These are phyloP conservation scores for Artemisia argyi DNA, from an alignment of 129 eudicot genomes.

Conservation along the genomic window DNA sequence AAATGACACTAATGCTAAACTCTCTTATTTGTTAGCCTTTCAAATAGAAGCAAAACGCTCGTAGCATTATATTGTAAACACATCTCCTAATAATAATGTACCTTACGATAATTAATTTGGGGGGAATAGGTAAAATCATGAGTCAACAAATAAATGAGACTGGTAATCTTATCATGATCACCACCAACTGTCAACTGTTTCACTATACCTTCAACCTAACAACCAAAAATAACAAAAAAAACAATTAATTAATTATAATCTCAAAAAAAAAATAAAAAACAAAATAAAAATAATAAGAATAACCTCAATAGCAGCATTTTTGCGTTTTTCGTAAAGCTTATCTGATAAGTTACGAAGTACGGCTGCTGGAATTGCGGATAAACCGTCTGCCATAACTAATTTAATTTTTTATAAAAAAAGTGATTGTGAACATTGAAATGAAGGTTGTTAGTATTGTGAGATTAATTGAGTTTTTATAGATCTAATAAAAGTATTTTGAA, in stretches of 20 bases:
- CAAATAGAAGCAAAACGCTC: too few species aligned
- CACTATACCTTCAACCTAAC: slow-evolving; percentile 91
- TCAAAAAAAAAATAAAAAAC: slow-evolving; percentile 11
- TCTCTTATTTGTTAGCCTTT: too few species aligned
- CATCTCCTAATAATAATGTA: not conserved
- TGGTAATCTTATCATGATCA: slow-evolving; percentile 77
- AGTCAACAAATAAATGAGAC: slow-evolving; percentile 70
- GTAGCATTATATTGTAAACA: too few species aligned
- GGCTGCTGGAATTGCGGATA: slow-evolving; percentile 66
- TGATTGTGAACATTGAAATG: slow-evolving; percentile 5
- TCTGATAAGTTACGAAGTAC: slow-evolving; percentile 87
- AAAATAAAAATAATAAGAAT: not conserved
- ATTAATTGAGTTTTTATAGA: not conserved
- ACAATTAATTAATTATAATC: slow-evolving; percentile 27
- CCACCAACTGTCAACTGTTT: slow-evolving; percentile 71
- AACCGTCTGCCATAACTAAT: slow-evolving; percentile 68
- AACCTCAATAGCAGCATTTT: slow-evolving; percentile 97
- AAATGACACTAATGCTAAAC: too few species aligned
- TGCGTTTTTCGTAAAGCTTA: slow-evolving; percentile 90
- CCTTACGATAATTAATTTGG: slow-evolving; percentile 88
- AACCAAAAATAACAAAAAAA: not conserved
- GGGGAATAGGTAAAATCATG: slow-evolving; percentile 76
- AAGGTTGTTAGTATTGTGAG: too few species aligned
- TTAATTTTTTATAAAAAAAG: not conserved
- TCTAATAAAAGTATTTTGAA: slow-evolving; percentile 4